A percentile compares a stretch with the other conserved stretches of the same genome.
phyloP scores from a whole-genome alignment of 2,329 filamentous ascomycete species.

The Rutstroemia sp. region DNA sequence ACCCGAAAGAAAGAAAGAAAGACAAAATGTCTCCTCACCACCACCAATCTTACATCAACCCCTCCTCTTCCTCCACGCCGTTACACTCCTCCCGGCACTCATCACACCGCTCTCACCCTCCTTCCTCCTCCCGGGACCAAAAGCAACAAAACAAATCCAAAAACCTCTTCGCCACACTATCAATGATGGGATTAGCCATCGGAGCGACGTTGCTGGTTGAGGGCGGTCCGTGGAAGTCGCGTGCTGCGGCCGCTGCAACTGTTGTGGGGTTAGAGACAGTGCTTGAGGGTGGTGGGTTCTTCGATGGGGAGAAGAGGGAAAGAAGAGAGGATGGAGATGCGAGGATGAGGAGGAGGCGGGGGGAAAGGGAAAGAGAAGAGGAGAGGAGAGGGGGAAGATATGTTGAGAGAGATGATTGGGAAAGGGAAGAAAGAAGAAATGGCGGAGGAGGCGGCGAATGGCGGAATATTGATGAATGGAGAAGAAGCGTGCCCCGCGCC shows the following conservation, averaged over 20 bases:
- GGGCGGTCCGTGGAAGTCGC: neutral
- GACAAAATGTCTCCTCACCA: too few species aligned
- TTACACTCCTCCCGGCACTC: too few species aligned
- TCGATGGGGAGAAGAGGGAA: slow-evolving; percentile 39
- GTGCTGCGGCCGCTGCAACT: slow-evolving; percentile 1
- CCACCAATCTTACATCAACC: too few species aligned
- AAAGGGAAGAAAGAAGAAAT: neutral
- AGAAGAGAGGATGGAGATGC: slow-evolving; percentile 31
- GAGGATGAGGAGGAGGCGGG: slow-evolving; percentile 44
- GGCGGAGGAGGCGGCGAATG: neutral
- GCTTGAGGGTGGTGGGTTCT: slow-evolving; percentile 52
- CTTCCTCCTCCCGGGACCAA: neutral
- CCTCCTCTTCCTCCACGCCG: too few species aligned
- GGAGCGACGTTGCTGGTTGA: neutral
- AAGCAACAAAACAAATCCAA: neutral
- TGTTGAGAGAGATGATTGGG: neutral
- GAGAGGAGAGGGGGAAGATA: neutral
- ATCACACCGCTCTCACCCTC: too few species aligned
- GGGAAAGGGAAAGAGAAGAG: too few species aligned
- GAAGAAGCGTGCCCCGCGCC: too few species aligned
- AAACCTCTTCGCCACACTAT: neutral
- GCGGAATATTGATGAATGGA: too few species aligned
- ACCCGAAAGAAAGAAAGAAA: too few species aligned
- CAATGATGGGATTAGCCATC: slow-evolving; percentile 2
- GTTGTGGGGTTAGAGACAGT: slow-evolving; percentile 2